These are phyloP conservation scores for Aspergillus sp. DNA, from an alignment of 2,329 filamentous ascomycete species.

Conservation along the genomic window DNA sequence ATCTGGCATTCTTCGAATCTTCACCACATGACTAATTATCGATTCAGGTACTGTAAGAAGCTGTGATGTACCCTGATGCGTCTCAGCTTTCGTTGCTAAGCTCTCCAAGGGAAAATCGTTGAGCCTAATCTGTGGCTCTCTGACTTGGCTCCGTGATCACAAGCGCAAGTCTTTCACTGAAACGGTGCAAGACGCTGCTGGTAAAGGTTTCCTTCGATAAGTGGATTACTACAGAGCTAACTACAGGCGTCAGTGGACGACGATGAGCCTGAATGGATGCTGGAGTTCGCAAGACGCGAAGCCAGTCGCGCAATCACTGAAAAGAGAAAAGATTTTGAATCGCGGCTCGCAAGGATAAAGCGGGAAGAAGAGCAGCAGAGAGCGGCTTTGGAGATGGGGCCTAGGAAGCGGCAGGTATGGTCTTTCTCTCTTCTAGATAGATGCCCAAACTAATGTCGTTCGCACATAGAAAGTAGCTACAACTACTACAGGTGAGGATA, in stretches of 20 bases:
- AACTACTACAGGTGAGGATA: conserved; percentile 19
- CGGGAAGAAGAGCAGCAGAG: conserved; percentile 65
- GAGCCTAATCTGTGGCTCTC: conserved; percentile 83
- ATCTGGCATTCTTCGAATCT: neutral
- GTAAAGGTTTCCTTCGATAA: conserved; percentile 33
- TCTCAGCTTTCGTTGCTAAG: conserved; percentile 6
- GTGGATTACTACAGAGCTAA: conserved; percentile 7
- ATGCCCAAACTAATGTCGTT: neutral
- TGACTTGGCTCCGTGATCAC: conserved; percentile 89
- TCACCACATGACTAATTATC: conserved; percentile 21
- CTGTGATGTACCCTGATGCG: conserved; percentile 5
- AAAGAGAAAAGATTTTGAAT: conserved; percentile 73
- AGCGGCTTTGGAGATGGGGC: conserved; percentile 53
- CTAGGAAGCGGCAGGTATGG: conserved; percentile 51
- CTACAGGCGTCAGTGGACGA: conserved; percentile 54
- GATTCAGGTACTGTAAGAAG: conserved; percentile 47
- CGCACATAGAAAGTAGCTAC: conserved; percentile 35
- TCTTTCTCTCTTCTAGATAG: neutral
- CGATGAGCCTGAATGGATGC: conserved; percentile 82
- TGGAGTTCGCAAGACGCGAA: conserved; percentile 73
- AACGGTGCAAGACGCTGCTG: conserved; percentile 52
- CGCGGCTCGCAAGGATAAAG: conserved; percentile 67
- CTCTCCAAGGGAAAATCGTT: conserved; percentile 76
- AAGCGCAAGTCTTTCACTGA: conserved; percentile 67
- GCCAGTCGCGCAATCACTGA: conserved; percentile 69